Conservation (phyloP, 176 grass and related monocot genomes). For the Saccharum officinarum region DNA sequence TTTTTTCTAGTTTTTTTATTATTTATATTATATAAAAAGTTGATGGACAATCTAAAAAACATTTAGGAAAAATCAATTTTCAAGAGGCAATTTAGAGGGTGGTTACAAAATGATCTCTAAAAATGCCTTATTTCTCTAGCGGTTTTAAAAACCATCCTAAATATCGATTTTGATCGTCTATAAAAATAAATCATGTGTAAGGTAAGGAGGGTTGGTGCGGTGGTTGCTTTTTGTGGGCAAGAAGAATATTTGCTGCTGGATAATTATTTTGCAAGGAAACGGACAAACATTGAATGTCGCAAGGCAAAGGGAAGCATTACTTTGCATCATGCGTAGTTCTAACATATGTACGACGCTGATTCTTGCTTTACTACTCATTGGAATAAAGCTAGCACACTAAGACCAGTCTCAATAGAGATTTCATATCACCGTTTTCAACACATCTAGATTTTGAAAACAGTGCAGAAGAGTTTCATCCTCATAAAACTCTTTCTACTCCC, state of each 20-base stretch:
- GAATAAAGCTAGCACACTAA: conserved; percentile 3
- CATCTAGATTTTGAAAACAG: too few species aligned
- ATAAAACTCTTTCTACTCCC: too few species aligned
- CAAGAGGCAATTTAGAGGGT: background rate
- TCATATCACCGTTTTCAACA: too few species aligned
- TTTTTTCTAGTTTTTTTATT: background rate
- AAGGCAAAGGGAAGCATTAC: background rate
- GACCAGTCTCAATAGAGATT: too few species aligned
- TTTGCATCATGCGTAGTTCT: background rate
- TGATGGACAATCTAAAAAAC: background rate
- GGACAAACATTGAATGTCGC: background rate
- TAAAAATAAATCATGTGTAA: background rate
- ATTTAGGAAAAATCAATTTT: background rate
- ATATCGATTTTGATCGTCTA: background rate
- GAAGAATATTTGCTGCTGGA: conserved; percentile 4
- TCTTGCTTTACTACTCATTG: background rate
- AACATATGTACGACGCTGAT: background rate
- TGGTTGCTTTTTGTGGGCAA: background rate
- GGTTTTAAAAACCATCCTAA: background rate
- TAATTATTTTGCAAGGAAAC: background rate
- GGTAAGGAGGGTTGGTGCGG: background rate
- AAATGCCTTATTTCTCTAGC: background rate
- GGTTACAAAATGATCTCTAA: background rate
- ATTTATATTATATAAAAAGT: background rate
- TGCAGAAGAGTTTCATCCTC: too few species aligned